Evolutionary conservation across 495 filamentous ascomycete species (phyloP).

Genomic region (Penicillium roqueforti): DNA sequence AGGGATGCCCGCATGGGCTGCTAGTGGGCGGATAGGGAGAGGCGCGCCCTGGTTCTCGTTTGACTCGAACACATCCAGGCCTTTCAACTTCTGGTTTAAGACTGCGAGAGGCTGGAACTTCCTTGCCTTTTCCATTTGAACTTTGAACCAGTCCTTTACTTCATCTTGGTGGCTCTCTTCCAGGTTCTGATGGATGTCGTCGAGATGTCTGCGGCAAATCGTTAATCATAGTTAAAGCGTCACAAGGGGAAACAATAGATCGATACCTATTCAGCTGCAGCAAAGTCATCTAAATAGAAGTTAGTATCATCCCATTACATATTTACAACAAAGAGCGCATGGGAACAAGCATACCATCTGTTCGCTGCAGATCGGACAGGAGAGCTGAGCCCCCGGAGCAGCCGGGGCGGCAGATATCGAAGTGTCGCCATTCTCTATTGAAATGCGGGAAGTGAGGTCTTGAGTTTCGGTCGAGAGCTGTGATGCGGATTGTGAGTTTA

Average conservation of each 20-base stretch:
- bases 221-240: slow-evolving; percentile 18
- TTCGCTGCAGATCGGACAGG: slow-evolving; percentile 94
- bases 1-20: slow-evolving; percentile 28
- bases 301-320: no score
- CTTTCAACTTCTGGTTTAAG: slow-evolving; percentile 92
- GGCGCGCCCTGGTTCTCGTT: slow-evolving; percentile 60
- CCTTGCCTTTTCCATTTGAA: slow-evolving; percentile 93
- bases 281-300: slow-evolving; percentile 65
- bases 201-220: slow-evolving; percentile 65
- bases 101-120: slow-evolving; percentile 90
- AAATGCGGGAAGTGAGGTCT: slow-evolving; percentile 56
- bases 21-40: slow-evolving; percentile 28
- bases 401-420: slow-evolving; percentile 47
- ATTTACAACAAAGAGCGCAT: not conserved
- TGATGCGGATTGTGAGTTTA: slow-evolving; percentile 58
- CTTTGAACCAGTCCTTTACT: slow-evolving; percentile 97
- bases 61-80: slow-evolving; percentile 95
- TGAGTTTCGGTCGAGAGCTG: slow-evolving; percentile 54
- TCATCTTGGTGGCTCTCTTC: slow-evolving; percentile 92
- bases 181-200: slow-evolving; percentile 90
- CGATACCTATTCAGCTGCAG: slow-evolving; percentile 83
- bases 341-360: slow-evolving; percentile 67
- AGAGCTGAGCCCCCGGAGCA: slow-evolving; percentile 59
- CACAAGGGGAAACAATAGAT: not conserved
- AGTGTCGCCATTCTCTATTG: slow-evolving; percentile 49